Evolutionary conservation across 2,329 filamentous ascomycete genomes (phyloP).

Genomic region (Fusarium coffeatum): DNA sequence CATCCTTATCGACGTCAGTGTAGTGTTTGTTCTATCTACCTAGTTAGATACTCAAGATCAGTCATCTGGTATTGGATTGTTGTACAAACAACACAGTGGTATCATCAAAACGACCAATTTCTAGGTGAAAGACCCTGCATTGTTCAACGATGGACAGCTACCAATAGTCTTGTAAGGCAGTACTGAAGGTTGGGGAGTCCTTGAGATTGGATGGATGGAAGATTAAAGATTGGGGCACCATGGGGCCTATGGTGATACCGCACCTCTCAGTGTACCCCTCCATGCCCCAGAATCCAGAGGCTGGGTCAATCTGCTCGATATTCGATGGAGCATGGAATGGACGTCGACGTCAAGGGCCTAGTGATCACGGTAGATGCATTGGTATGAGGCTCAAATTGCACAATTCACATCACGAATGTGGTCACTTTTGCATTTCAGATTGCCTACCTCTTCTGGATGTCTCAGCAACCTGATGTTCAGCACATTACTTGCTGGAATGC

Average conservation of each 20-base stretch:
- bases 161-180: neutral
- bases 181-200: neutral
- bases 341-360: constrained; percentile 6
- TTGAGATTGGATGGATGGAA: neutral
- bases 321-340: neutral
- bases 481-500: constrained; percentile 5
- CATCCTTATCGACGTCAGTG: constrained; percentile 29
- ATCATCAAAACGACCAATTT: neutral
- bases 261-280: constrained; percentile 1
- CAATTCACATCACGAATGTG: neutral
- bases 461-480: neutral
- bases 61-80: neutral
- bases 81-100: neutral
- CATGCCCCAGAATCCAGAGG: neutral
- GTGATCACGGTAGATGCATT: constrained; percentile 13
- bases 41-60: neutral
- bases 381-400: constrained; percentile 17
- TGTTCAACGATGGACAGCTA: neutral
- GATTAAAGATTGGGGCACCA: neutral
- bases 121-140: neutral
- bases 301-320: neutral
- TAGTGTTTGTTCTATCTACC: constrained; percentile 9
- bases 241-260: neutral
- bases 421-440: neutral
- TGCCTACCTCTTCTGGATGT: neutral